phyloP scores from a whole-genome alignment of 306 rosid genomes.

The Lagenaria siceraria region DNA sequence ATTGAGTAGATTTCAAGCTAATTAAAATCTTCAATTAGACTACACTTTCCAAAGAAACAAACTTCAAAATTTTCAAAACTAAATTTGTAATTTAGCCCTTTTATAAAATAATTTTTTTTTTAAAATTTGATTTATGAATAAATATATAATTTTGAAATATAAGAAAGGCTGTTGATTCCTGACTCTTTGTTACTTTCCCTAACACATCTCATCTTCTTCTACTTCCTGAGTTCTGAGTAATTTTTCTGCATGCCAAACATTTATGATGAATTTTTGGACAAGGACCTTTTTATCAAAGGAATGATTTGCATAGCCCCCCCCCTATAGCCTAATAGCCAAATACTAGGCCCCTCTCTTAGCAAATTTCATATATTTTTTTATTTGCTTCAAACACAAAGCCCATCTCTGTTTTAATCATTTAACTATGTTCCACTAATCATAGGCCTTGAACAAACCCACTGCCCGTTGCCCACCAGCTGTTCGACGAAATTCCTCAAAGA shows the following conservation, averaged over 20 bases:
- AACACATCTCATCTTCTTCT: slow-evolving; percentile 9
- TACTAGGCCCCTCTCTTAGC: not conserved
- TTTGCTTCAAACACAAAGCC: not conserved
- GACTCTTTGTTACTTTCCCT: slow-evolving; percentile 18
- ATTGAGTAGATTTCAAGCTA: too few relatives aligned
- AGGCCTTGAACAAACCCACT: slow-evolving; percentile 2
- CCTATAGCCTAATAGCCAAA: not conserved
- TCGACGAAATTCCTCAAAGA: slow-evolving; percentile 4
- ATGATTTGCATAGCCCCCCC: not conserved
- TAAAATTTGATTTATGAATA: not conserved
- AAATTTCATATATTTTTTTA: not conserved
- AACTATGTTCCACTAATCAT: slow-evolving; percentile 6
- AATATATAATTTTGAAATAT: too few relatives aligned
- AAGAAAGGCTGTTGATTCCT: slow-evolving; percentile 20
- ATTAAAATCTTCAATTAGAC: too few relatives aligned
- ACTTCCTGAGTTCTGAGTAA: not conserved
- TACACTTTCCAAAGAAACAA: too few relatives aligned
- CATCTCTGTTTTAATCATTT: slow-evolving; percentile 9
- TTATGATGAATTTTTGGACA: not conserved
- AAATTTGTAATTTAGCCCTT: too few relatives aligned
- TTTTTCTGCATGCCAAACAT: slow-evolving; percentile 8
- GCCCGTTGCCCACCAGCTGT: not conserved
- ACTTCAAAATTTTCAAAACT: too few relatives aligned
- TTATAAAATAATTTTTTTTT: too few relatives aligned
- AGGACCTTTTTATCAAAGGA: not conserved